Conservation (phyloP, 2,329 filamentous ascomycete genomes). For the Decorospora gaudefroyi region DNA sequence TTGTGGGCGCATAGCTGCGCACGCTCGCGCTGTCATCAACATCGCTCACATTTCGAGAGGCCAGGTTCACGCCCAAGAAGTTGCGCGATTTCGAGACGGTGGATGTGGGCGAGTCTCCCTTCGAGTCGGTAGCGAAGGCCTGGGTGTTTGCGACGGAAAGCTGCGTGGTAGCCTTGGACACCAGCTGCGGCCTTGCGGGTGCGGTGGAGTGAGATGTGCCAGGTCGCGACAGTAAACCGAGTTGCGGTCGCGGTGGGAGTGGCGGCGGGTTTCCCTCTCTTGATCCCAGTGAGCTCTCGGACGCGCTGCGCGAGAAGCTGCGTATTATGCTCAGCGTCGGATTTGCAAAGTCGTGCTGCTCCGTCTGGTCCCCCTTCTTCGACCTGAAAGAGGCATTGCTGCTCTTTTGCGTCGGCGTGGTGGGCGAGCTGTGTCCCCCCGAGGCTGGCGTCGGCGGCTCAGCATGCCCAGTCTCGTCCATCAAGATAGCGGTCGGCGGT, state of each 20-base stretch:
- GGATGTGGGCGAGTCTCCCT: constrained; percentile 35
- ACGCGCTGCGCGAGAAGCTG: constrained; percentile 32
- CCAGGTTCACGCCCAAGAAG: constrained; percentile 45
- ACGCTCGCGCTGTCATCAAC: constrained; percentile 68
- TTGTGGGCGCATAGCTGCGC: constrained; percentile 67
- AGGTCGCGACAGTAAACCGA: constrained; percentile 41
- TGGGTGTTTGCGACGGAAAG: constrained; percentile 79
- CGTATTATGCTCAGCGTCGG: constrained; percentile 43
- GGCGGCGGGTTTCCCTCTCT: constrained; percentile 58
- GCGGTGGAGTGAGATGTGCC: constrained; percentile 51
- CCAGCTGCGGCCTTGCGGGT: constrained; percentile 49
- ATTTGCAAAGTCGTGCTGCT: constrained; percentile 41
- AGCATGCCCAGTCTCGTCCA: constrained; percentile 38
- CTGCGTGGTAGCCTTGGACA: constrained; percentile 78
- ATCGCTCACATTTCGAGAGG: constrained; percentile 57
- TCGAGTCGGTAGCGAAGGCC: constrained; percentile 64
- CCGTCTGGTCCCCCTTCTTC: constrained; percentile 22
- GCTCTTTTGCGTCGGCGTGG: constrained; percentile 49
- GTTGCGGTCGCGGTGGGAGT: constrained; percentile 58
- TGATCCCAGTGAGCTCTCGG: constrained; percentile 34
- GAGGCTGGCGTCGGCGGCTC: constrained; percentile 28
- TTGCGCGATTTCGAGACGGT: constrained; percentile 47
- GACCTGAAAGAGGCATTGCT: constrained; percentile 26
- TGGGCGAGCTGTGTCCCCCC: constrained; percentile 17
- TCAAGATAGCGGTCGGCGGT: constrained; percentile 22